These are phyloP conservation scores for Tuctoria greenei DNA, from an alignment of 176 grass and related monocot genomes.

Conservation along the genomic window DNA sequence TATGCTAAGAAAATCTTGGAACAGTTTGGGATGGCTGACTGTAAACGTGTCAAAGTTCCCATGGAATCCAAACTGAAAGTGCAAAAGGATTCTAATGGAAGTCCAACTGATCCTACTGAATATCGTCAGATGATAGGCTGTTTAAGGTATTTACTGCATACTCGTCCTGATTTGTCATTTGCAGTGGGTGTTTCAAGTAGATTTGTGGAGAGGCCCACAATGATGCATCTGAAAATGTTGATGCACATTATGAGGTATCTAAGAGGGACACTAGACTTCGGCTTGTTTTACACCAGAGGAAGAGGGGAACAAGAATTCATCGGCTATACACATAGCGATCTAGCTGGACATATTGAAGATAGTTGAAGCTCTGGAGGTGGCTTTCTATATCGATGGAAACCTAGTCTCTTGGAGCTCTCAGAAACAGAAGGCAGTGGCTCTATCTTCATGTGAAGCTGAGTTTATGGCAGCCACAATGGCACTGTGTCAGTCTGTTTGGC, in stretches of 20 bases:
- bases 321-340: fast-evolving
- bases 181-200: not conserved
- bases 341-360: fast-evolving
- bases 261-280: not conserved
- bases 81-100: no score
- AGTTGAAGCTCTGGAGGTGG: not conserved
- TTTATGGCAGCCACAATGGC: no score
- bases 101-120: no score
- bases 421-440: not conserved
- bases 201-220: fast-evolving
- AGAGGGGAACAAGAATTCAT: not conserved
- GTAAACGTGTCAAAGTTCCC: no score
- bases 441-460: no score
- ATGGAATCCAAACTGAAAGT: no score
- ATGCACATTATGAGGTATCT: not conserved
- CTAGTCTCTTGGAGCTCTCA: not conserved
- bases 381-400: fast-evolving
- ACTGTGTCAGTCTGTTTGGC: no score
- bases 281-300: fast-evolving
- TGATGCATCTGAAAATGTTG: not conserved
- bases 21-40: no score
- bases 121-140: no score
- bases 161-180: not conserved
- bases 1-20: no score
- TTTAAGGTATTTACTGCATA: not conserved